Evolutionary conservation across 192 early-diverging fungal genomes (phyloP).

Genomic region (Coemansia sp.): DNA sequence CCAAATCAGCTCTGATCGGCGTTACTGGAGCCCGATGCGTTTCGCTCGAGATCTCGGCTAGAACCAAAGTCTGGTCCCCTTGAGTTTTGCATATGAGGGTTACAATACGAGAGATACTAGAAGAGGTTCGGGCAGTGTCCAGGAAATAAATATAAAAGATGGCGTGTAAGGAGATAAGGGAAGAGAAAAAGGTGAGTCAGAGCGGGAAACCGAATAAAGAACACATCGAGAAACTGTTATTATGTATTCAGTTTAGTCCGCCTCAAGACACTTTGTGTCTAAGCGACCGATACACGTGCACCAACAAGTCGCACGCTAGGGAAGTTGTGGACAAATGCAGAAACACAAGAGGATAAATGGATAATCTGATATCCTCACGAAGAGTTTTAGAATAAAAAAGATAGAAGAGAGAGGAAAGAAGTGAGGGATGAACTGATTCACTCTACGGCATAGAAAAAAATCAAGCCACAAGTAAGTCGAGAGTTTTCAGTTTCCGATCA

Average conservation of each 20-base stretch:
- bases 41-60: slow-evolving; percentile 6
- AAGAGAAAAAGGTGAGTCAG: not conserved
- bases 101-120: not conserved
- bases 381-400: too few relatives aligned
- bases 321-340: not conserved
- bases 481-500: slow-evolving; percentile 75
- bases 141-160: not conserved
- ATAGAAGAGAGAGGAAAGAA: too few relatives aligned
- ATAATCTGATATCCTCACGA: too few relatives aligned
- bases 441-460: too few relatives aligned
- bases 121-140: not conserved
- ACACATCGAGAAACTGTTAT: not conserved
- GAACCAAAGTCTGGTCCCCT: not conserved
- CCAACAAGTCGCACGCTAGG: not conserved
- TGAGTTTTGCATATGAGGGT: not conserved
- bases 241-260: not conserved
- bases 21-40: not conserved
- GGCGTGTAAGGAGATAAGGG: not conserved
- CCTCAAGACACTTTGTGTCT: not conserved
- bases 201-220: not conserved
- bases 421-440: too few relatives aligned
- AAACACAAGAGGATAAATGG: not conserved
- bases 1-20: slow-evolving; percentile 20
- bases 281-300: slow-evolving; percentile 1
- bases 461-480: not conserved